These are phyloP conservation scores for Myriosclerotinia curreyana DNA, from an alignment of 2,329 filamentous ascomycete species.

Conservation along the genomic window DNA sequence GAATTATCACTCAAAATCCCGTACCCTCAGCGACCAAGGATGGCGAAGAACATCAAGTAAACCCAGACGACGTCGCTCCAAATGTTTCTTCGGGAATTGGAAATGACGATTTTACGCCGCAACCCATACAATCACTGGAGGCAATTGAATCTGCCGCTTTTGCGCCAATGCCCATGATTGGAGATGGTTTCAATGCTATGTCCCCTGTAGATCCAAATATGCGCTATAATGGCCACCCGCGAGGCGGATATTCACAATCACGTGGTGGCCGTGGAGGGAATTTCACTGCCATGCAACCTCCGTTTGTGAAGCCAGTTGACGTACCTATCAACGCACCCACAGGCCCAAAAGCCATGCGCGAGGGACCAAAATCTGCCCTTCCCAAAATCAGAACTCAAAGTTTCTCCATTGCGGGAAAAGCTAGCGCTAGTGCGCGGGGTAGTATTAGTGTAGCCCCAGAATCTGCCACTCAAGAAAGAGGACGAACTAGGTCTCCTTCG, in stretches of 20 bases:
- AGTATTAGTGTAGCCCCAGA: conserved; percentile 35
- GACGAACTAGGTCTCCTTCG: conserved; percentile 33
- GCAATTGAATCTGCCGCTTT: conserved; percentile 28
- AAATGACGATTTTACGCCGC: conserved; percentile 26
- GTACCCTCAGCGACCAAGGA: conserved; percentile 21
- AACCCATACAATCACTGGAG: conserved; percentile 40
- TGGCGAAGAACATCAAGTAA: conserved; percentile 24
- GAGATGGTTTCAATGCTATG: conserved; percentile 31
- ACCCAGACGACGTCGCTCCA: conserved; percentile 23
- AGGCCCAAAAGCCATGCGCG: conserved; percentile 91
- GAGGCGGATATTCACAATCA: conserved; percentile 30
- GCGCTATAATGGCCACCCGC: conserved; percentile 37
- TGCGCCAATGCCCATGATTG: conserved; percentile 60
- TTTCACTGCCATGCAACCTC: conserved; percentile 40
- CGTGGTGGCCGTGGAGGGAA: conserved; percentile 42
- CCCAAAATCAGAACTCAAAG: conserved; percentile 53
- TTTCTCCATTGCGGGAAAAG: conserved; percentile 42
- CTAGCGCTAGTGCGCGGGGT: conserved; percentile 31
- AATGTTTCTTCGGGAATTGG: conserved; percentile 23
- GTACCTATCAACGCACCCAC: conserved; percentile 74
- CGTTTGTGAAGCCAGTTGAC: conserved; percentile 39
- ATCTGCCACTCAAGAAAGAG: conserved; percentile 29
- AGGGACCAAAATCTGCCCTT: conserved; percentile 77
- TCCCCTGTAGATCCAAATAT: conserved; percentile 20
- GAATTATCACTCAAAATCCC: conserved; percentile 15